Evolutionary conservation across 331 rosid genomes (phyloP).

Genomic region (Saraca asoca): DNA sequence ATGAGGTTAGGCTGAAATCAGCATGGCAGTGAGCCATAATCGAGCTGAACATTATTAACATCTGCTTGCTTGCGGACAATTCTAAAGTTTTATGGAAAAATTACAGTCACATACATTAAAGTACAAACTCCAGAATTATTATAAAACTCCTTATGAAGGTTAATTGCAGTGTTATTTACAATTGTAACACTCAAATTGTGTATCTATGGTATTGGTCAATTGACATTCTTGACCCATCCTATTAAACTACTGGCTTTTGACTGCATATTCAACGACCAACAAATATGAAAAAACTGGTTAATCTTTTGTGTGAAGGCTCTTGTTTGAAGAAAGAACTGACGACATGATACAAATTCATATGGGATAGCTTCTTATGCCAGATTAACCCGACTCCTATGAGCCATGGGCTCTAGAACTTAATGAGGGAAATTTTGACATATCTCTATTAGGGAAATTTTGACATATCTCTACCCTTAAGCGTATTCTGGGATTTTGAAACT

Average conservation of each 20-base stretch:
- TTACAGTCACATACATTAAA: background rate
- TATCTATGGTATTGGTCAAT: background rate
- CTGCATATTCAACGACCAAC: too few relatives aligned
- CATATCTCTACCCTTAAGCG: slow-evolving; percentile 3
- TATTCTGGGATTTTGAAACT: slow-evolving; percentile 6
- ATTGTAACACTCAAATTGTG: too few relatives aligned
- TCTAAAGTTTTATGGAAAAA: background rate
- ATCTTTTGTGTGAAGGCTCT: slow-evolving; percentile 8
- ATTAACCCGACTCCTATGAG: slow-evolving; percentile 5
- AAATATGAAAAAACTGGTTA: slow-evolving; percentile 4
- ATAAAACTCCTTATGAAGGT: background rate
- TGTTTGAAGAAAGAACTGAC: slow-evolving; percentile 11
- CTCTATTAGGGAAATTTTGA: slow-evolving; percentile 14
- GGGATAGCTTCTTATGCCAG: slow-evolving; percentile 12
- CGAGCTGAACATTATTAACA: background rate
- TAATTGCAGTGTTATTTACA: slow-evolving; percentile 3
- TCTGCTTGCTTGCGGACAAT: background rate
- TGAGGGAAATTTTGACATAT: too few relatives aligned
- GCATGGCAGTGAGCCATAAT: background rate
- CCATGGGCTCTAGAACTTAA: too few relatives aligned
- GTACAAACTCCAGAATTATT: background rate
- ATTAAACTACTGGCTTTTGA: background rate
- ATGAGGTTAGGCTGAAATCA: background rate
- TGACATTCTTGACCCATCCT: background rate
- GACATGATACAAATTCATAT: background rate